A percentile compares a stretch with the other conserved stretches of the same genome.
Evolutionary conservation across 2,329 filamentous ascomycete species (phyloP).

Genomic region (Pyrenochaeta sp.): DNA sequence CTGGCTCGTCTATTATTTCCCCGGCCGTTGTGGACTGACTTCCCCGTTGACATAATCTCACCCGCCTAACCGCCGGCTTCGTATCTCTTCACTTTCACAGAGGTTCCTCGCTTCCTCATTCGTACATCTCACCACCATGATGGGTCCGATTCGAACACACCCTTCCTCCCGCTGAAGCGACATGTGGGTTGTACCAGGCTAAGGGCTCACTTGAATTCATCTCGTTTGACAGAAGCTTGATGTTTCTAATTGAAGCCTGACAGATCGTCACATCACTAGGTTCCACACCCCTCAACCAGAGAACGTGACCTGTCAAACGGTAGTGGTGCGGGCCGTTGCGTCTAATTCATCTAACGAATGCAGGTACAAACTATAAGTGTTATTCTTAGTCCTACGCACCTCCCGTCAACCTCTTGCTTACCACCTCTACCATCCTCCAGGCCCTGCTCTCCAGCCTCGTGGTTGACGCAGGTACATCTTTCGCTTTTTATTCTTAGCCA

Average conservation of each 20-base stretch:
- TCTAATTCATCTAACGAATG: conserved; percentile 25
- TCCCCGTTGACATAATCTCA: conserved; percentile 33
- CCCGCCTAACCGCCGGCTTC: conserved; percentile 41
- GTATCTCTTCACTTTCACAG: conserved; percentile 15
- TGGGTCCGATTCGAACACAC: conserved; percentile 10
- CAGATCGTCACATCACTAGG: conserved; percentile 5
- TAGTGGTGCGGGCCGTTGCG: conserved; percentile 16
- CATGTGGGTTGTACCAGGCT: conserved; percentile 10
- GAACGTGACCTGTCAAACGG: conserved; percentile 3
- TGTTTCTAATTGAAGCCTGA: conserved; percentile 35
- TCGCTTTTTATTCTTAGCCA: conserved; percentile 1
- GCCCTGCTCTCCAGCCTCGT: background rate
- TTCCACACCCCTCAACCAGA: conserved; percentile 1
- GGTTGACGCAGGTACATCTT: background rate
- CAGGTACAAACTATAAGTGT: conserved; percentile 19
- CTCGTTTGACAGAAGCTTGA: conserved; percentile 24
- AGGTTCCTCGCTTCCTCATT: conserved; percentile 20
- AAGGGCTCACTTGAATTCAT: conserved; percentile 8
- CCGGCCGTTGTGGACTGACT: background rate
- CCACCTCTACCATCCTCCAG: background rate
- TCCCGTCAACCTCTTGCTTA: background rate
- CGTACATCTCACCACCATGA: conserved; percentile 17
- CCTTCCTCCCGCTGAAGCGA: conserved; percentile 17
- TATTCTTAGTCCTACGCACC: conserved; percentile 25
- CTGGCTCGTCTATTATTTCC: conserved; percentile 10